Evolutionary conservation across 345 rosid genomes (phyloP), one percentile per base, ranked within the genome.

Genomic region (Eucalyptus curtisii): DNA sequence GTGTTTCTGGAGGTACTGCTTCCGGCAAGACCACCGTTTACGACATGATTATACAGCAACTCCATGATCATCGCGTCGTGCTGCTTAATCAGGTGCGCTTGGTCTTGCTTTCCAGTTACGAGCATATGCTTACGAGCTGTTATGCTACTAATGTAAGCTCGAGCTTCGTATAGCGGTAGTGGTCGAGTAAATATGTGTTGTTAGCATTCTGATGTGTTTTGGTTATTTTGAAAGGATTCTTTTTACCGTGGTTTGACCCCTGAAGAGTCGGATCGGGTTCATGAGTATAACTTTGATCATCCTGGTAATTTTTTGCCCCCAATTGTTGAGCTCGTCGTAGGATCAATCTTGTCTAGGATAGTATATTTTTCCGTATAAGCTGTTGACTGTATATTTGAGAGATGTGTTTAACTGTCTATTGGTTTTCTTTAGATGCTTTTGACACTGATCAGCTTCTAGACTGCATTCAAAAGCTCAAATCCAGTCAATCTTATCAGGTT

Each of bases 1-100:
- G 99, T 89, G 99, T 98, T 47, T 96, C 98, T 16, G 99, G 99
- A 86, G 99, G 99, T 90, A 98, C 99, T 13, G 99, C 99, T 92
- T 98, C 99, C 0, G 99, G 99, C 59, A 98, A 98, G 92, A 98
- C 99, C 20, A 98, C 99, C 2, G 99, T 98, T 33, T 98, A 99
- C 90, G 99, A 98, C 90, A 97, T 97, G 99, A 98, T 98, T 82
- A 98, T 98, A 90, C 99, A 98, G 88, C 97, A 96, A 90, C 99
- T 98, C 90, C 99, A 96, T 87, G 99, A 98, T 94, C 99, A 98
- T 90, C 99, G 99, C 8, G 96, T 97, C 82, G 99, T 98, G 88
- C 95, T 96, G 57, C 96, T 98, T 87, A 98, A 93, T 91, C 99
- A 98, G 99, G 99, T 98, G 31, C 25, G 14, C 49, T 88, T 44